Evolutionary conservation across 2,329 filamentous ascomycete species (phyloP).

Genomic region (Rhynchosporium agropyri): DNA sequence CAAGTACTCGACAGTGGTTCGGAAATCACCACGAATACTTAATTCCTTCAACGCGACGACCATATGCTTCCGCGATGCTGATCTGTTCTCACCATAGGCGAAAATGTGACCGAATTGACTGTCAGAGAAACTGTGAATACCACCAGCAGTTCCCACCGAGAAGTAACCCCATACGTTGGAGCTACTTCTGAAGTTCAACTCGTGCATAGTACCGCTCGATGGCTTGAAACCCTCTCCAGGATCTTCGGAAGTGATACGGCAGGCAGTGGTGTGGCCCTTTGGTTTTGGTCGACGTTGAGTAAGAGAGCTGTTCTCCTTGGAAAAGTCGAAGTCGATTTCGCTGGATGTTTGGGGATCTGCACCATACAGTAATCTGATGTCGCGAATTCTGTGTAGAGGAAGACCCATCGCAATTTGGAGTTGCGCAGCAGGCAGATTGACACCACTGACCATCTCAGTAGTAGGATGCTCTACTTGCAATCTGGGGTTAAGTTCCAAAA

Average conservation of each 20-base stretch:
- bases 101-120: conserved; percentile 99
- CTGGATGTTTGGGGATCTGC: conserved; percentile 85
- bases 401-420: conserved; percentile 99
- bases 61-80: conserved; percentile 98
- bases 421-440: conserved; percentile 95
- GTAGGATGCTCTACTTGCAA: conserved; percentile 99
- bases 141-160: conserved; percentile 93
- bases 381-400: conserved; percentile 89
- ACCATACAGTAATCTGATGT: conserved; percentile 95
- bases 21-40: conserved; percentile 99
- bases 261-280: conserved; percentile 96
- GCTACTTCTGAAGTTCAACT: conserved; percentile 97
- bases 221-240: conserved; percentile 99
- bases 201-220: conserved; percentile 97
- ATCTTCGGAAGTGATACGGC: conserved; percentile 98
- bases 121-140: conserved; percentile 99
- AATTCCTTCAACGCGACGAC: conserved; percentile 97
- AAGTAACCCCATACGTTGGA: conserved; percentile 99
- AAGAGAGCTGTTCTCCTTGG: conserved; percentile 77
- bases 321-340: conserved; percentile 96
- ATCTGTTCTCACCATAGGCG: conserved; percentile 96
- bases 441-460: conserved; percentile 98
- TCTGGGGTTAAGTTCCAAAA: conserved; percentile 97
- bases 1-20: conserved; percentile 96
- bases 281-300: conserved; percentile 88